These are phyloP conservation scores for Debaryomyces maramus DNA, from an alignment of 805 yeast species.

Conservation along the genomic window DNA sequence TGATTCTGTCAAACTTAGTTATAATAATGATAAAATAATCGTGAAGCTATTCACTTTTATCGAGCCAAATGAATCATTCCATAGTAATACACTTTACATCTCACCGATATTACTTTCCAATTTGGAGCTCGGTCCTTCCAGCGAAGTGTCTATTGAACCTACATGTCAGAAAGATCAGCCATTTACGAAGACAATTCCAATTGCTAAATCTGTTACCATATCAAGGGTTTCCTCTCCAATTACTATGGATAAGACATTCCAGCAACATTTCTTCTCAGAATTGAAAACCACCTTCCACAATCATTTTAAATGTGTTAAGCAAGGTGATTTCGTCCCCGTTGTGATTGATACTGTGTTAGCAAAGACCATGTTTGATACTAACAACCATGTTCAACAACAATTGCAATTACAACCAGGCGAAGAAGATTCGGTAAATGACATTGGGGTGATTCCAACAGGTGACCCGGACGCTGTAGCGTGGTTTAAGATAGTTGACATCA, in stretches of 20 bases:
- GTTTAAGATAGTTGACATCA: slow-evolving; percentile 68
- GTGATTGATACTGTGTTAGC: slow-evolving; percentile 71
- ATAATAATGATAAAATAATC: slow-evolving; percentile 14
- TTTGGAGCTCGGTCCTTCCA: slow-evolving; percentile 34
- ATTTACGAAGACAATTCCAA: slow-evolving; percentile 34
- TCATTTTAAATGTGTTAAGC: slow-evolving; percentile 54
- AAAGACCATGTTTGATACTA: slow-evolving; percentile 47
- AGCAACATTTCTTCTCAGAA: slow-evolving; percentile 59
- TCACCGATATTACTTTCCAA: slow-evolving; percentile 65
- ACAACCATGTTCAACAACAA: slow-evolving; percentile 3
- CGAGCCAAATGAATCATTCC: slow-evolving; percentile 55
- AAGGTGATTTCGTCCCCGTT: slow-evolving; percentile 75
- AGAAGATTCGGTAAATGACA: slow-evolving; percentile 24
- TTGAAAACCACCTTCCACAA: slow-evolving; percentile 62
- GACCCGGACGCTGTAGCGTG: slow-evolving; percentile 76
- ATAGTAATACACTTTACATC: slow-evolving; percentile 44
- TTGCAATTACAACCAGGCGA: background rate
- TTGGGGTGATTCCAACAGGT: slow-evolving; percentile 54
- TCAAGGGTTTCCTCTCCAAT: slow-evolving; percentile 68
- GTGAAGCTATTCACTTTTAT: slow-evolving; percentile 57
- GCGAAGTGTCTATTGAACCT: slow-evolving; percentile 21
- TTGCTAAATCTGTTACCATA: slow-evolving; percentile 65
- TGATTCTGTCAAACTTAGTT: slow-evolving; percentile 49
- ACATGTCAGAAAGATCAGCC: slow-evolving; percentile 9
- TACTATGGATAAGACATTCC: slow-evolving; percentile 63